These are phyloP conservation scores for Xylaria sp. DNA, from an alignment of 2,329 filamentous ascomycete genomes.

Conservation along the genomic window DNA sequence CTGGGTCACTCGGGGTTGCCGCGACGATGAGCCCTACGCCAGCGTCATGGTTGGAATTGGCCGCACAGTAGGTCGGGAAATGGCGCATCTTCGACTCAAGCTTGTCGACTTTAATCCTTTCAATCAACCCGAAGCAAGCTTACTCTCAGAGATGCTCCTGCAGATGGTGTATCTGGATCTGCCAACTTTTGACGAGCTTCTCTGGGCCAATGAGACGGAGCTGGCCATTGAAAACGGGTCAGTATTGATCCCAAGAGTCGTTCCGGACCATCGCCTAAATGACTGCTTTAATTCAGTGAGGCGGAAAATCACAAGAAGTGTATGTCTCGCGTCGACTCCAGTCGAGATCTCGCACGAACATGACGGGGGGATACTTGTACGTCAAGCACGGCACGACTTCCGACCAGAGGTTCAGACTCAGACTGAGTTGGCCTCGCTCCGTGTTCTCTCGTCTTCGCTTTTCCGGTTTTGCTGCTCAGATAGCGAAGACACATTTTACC, in stretches of 20 bases:
- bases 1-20: slow-evolving; percentile 10
- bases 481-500: too few species aligned
- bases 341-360: too few species aligned
- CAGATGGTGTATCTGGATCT: slow-evolving; percentile 11
- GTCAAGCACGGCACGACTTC: too few species aligned
- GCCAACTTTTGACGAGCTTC: background rate
- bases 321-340: too few species aligned
- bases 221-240: slow-evolving; percentile 1
- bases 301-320: too few species aligned
- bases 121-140: background rate
- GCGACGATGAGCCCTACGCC: slow-evolving; percentile 9
- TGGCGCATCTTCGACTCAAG: slow-evolving; percentile 1
- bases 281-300: too few species aligned
- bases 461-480: too few species aligned
- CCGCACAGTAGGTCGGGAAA: background rate
- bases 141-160: slow-evolving; percentile 8
- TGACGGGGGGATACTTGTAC: too few species aligned
- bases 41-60: slow-evolving; percentile 17
- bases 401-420: too few species aligned
- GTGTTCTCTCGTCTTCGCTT: too few species aligned
- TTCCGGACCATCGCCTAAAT: too few species aligned
- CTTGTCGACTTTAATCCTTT: slow-evolving; percentile 6
- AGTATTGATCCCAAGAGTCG: background rate
- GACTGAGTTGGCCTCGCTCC: too few species aligned
- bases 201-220: slow-evolving; percentile 16